These are phyloP conservation scores for Diutina scorzettiae DNA, from an alignment of 1,139 yeast genomes.

Conservation along the genomic window DNA sequence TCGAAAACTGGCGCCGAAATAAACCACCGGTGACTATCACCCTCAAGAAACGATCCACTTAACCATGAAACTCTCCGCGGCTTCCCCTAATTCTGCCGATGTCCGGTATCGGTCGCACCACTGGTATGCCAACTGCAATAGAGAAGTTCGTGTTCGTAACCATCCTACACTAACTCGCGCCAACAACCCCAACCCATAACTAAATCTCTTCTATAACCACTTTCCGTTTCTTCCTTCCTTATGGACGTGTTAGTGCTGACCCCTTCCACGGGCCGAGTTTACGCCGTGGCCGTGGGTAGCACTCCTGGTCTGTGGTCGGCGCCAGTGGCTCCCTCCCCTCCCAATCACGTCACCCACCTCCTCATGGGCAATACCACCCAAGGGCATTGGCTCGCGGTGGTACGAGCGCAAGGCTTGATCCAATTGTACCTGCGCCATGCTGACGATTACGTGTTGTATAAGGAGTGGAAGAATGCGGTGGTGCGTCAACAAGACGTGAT, in stretches of 20 bases:
- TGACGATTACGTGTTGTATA: conserved; percentile 13
- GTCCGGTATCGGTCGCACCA: not conserved
- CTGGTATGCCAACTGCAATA: too few species aligned
- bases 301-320: not conserved
- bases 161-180: too few species aligned
- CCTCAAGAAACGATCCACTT: too few species aligned
- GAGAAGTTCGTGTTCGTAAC: too few species aligned
- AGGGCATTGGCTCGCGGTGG: conserved; percentile 13
- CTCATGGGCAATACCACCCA: conserved; percentile 1
- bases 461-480: conserved; percentile 21
- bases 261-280: not conserved
- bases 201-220: not conserved
- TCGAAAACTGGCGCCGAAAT: too few species aligned
- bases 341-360: conserved; percentile 2
- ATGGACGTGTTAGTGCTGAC: conserved; percentile 6
- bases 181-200: not conserved
- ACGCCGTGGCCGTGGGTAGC: not conserved
- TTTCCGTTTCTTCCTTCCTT: not conserved
- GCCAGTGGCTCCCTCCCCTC: not conserved
- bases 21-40: too few species aligned
- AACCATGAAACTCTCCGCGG: too few species aligned
- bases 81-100: not conserved
- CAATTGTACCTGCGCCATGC: conserved; percentile 18
- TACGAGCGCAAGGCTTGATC: conserved; percentile 19
- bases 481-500: conserved; percentile 16